These are phyloP conservation scores for Sistotremastrum niveocremeum DNA, from an alignment of 768 basidiomycete genomes.

Conservation along the genomic window DNA sequence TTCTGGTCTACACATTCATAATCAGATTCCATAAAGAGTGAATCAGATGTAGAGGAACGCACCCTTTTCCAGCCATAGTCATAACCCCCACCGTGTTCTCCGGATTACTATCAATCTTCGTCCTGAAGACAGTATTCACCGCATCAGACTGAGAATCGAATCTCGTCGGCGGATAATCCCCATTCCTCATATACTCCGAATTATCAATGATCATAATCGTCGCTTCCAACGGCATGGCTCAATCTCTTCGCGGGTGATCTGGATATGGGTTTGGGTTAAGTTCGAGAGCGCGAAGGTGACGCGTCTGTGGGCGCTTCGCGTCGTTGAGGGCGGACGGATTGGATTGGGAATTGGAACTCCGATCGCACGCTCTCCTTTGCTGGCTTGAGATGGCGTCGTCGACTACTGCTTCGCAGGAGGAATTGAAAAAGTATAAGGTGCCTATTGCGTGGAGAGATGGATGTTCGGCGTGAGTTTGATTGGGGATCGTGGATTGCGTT, in stretches of 20 bases:
- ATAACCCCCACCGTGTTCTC: slow-evolving; percentile 96
- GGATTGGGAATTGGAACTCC: no score
- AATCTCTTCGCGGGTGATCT: neutral
- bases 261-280: no score
- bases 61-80: slow-evolving; percentile 98
- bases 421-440: slow-evolving; percentile 61
- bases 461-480: slow-evolving; percentile 69
- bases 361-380: no score
- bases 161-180: slow-evolving; percentile 77
- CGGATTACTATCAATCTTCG: slow-evolving; percentile 91
- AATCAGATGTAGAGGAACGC: slow-evolving; percentile 13
- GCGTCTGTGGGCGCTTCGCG: neutral
- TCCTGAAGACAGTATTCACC: slow-evolving; percentile 76
- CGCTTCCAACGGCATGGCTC: slow-evolving; percentile 83
- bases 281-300: neutral
- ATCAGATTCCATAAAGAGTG: neutral
- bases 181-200: slow-evolving; percentile 94
- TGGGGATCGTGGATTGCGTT: neutral
- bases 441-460: slow-evolving; percentile 81
- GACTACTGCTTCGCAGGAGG: slow-evolving; percentile 69
- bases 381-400: slow-evolving; percentile 43
- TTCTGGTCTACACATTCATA: slow-evolving; percentile 51
- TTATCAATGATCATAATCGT: slow-evolving; percentile 98
- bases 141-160: slow-evolving; percentile 89
- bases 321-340: no score